Conservation (phyloP, 2,329 filamentous ascomycete genomes). For the Neurospora sp. region DNA sequence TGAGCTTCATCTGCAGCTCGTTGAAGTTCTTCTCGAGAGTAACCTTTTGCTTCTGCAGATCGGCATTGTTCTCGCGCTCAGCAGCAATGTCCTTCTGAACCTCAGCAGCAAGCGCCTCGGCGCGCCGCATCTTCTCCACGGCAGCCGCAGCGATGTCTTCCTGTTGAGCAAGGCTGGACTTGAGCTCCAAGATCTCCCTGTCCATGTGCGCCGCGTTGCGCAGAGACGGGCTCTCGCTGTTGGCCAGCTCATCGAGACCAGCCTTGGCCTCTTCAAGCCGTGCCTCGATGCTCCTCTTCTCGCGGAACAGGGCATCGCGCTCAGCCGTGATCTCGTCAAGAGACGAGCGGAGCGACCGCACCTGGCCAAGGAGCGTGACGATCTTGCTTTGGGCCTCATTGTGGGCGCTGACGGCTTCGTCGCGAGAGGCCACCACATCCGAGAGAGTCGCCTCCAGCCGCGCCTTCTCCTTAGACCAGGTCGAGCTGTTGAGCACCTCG, state of each 20-base stretch:
- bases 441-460: conserved; percentile 82
- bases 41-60: conserved; percentile 84
- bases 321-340: conserved; percentile 82
- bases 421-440: conserved; percentile 80
- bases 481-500: conserved; percentile 93
- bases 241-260: conserved; percentile 77
- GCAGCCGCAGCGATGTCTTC: conserved; percentile 87
- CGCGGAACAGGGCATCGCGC: conserved; percentile 72
- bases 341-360: conserved; percentile 70
- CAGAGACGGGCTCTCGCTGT: conserved; percentile 76
- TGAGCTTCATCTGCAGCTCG: conserved; percentile 78
- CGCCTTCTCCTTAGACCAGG: conserved; percentile 96
- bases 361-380: conserved; percentile 81
- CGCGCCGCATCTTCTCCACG: conserved; percentile 92
- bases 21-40: conserved; percentile 81
- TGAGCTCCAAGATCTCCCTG: conserved; percentile 80
- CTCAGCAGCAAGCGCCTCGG: conserved; percentile 78
- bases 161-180: conserved; percentile 79
- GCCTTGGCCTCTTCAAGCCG: conserved; percentile 80
- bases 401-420: conserved; percentile 87
- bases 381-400: conserved; percentile 93
- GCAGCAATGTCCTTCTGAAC: conserved; percentile 85
- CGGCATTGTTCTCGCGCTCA: conserved; percentile 72
- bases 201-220: conserved; percentile 84
- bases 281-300: conserved; percentile 83